Evolutionary conservation across 2,329 filamentous ascomycete species (phyloP), one percentile per base, ranked within the genome.

Genomic region (Calonectria hongkongensis): DNA sequence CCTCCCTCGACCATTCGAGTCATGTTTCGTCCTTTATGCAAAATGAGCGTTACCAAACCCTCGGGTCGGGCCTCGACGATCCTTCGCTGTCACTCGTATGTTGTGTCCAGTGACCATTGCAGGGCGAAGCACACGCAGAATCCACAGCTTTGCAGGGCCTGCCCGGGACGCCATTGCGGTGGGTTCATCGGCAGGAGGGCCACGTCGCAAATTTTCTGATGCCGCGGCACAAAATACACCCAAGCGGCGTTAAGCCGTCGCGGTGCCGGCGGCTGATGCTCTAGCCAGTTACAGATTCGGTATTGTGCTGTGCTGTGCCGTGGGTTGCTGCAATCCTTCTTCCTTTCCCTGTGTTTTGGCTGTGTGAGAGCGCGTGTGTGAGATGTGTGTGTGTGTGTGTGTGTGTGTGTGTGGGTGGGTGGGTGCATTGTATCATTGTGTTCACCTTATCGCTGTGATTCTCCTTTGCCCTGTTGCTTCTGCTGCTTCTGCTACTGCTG

Each of bases 41-140:
- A 69, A 77, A 68, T 75, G 76, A 71, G 80, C 80, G 80, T 78
- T 81, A 80, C 81, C 82, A 78, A 72, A 79, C 73, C 76, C 67
- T 78, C 76, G 81, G 81, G 77, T 76, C 78, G 76, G 76, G 75
- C 74, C 50, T 74, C 64, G 51, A 67, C 68, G 51, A 72, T 73
- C 66, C 54, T 58, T 18, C 66, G 73, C 66, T 73, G 72, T 66
- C 73, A 73, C 75, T 79, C 75, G 77, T 79, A 79, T 70, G 75
- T 78, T 79, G 43, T 36, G 66, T 67, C 62, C 77, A 76, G 64
- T 73, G 75, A 58, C 71, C 69, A 67, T 68, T 73, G 73, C 45
- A 41, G 43, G 63, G 51, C 68, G 71, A 60, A 43, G 70, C 54
- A 65, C 45, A 54, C 54, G 10, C 47, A 21, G 47, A 58, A 47